Base-by-base conservation (phyloP, 495 filamentous ascomycete species). In the Darksidea phi region DNA sequence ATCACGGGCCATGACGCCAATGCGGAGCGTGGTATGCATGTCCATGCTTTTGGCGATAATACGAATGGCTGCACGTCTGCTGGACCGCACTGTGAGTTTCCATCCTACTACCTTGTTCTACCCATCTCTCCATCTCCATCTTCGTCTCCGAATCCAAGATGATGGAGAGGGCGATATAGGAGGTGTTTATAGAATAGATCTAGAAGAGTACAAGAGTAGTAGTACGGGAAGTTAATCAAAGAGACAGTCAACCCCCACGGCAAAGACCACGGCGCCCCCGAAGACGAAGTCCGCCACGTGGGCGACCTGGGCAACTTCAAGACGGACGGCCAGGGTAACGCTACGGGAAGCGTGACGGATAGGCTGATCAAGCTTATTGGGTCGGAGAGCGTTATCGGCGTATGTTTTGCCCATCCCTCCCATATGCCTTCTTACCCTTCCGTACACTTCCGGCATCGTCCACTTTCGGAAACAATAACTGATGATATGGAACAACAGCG, bases 11-110 rank as follows among this genome's bases (percentile, higher is more conserved):
- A 95, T 78, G 92, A 97, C 72, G 72, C 92, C 78, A 97, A 95
- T 70, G 93, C 94, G 70, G 84, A 93, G 86, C 91, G 95, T 79
- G 94, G 88, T 76, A 87, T 96, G 82, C 95, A 97, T 82, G 86
- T 97, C 72, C 94, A 97, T 81, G 88, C 94, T 78, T 98, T 96
- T 72, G 94, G 95, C 76, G 94, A 97, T 84, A 97, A 97, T 83
- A 97, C 95, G 81, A 98, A 97, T 78, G 94, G 95, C 75, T 98
- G 94, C 86, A 97, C 94, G 57, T 92, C 88, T 59, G 94, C 94
- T 52, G 94, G 94, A 43, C 91, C 94, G 69, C 94, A 98, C 78
- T 97, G 90, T 94, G 84, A 71, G 88, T 48, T 77, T 25, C n/a
- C 45, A 47, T 3, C 21, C 23, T 42, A 23, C 0, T 11, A n/a